Base-by-base conservation (phyloP, 495 filamentous ascomycete species). In the Massariosphaeria phaeospora region DNA sequence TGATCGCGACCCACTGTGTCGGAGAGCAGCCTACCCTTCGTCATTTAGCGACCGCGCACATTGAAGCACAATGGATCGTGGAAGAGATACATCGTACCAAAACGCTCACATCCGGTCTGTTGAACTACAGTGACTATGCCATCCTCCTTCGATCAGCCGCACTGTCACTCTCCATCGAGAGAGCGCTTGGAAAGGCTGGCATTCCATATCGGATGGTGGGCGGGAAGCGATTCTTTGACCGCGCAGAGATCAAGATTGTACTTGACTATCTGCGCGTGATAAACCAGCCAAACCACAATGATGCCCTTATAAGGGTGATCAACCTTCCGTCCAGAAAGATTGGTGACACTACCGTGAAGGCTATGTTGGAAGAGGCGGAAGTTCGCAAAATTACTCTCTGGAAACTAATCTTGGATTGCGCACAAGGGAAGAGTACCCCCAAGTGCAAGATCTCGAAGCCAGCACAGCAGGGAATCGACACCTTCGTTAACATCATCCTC, bases 131-230 rank as follows among this genome's bases (percentile, higher is more conserved):
- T 35, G 94, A 97, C 66, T 81, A 91, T 58, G 89, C 90, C 0
- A 84, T 99, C 17, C 71, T 99, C 11, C 77, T 99, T 35, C 80
- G 94, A 3, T 91, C 90, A 4, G 86, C 93, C 0, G 75, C 81
- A 2, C 73, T 97, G 34, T 97, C 94, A 0, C 78, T 89, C 23
- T 80, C 86, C 27, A 84, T 97, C 39, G 94, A 99, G 67, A 77
- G 80, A 12, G 84, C 84, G 10, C 78, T 97, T 56, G 90, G 89
- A 3, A 90, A 86, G 65, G 81, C 82, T 8, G 94, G 94, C 0
- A 81, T 99, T 26, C 78, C 90, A 0, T 99, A 99, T 69, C 82
- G 82, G 26, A 97, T 97, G 94, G 86, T 96, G 43, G 94, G 87
- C 62, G 94, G 94, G 0, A 79, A 82, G 27, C 83, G 84, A 49